Percentiles rank a stretch among this genome's conserved stretches.
phyloP scores from a whole-genome alignment of 2,329 filamentous ascomycete species.

The Exserohilum rostratum region DNA sequence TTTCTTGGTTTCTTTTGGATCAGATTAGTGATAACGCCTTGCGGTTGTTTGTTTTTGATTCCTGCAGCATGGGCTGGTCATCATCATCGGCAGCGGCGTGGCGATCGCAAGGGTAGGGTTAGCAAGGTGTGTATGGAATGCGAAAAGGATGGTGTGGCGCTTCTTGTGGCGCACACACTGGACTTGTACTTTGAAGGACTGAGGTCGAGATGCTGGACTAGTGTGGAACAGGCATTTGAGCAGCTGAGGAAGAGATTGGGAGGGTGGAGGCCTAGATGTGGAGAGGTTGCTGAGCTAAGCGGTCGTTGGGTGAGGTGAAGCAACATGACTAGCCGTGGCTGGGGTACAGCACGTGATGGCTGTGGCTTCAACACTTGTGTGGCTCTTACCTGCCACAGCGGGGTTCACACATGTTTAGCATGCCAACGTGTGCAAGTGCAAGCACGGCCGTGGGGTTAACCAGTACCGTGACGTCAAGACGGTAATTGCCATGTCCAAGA shows the following conservation, averaged over 20 bases:
- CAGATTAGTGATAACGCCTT: too few relatives aligned
- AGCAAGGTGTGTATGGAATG: not conserved
- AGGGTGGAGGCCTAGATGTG: not conserved
- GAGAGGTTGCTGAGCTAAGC: not conserved
- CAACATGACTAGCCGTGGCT: not conserved
- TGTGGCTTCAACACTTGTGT: conserved; percentile 3
- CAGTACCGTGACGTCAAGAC: conserved; percentile 5
- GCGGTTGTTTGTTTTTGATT: not conserved
- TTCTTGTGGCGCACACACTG: not conserved
- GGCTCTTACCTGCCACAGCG: conserved; percentile 7
- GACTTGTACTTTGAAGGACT: not conserved
- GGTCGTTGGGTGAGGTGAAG: too few relatives aligned
- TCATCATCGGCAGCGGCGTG: too few relatives aligned
- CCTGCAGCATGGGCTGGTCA: too few relatives aligned
- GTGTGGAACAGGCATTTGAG: too few relatives aligned
- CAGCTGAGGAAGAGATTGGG: too few relatives aligned
- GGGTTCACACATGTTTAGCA: not conserved
- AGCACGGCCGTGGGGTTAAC: not conserved
- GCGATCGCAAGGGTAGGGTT: not conserved
- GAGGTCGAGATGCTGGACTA: too few relatives aligned
- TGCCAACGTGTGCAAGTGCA: not conserved
- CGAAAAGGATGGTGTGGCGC: not conserved
- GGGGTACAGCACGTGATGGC: not conserved
- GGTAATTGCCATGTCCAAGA: not conserved
- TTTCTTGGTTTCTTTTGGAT: not conserved